A percentile compares a stretch with the other conserved stretches of the same genome.
These are phyloP conservation scores for Vitis hybrid DNA, from an alignment of 177 flowering plant species.

Conservation along the genomic window DNA sequence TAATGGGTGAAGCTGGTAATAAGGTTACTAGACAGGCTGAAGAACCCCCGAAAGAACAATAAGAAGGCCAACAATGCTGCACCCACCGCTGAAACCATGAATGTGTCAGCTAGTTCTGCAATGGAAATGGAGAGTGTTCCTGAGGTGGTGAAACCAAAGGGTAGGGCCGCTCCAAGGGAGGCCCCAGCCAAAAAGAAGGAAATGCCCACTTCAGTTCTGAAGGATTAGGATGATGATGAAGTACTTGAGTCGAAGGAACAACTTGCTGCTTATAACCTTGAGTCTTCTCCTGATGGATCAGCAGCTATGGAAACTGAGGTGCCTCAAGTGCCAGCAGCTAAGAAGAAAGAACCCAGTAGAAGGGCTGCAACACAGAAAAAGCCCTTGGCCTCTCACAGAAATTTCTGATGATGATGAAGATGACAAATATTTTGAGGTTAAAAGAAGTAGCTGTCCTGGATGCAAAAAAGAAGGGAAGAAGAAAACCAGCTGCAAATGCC, in stretches of 20 bases:
- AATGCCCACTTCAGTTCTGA: not conserved
- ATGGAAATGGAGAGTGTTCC: slow-evolving; percentile 39
- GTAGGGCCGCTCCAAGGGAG: slow-evolving; percentile 53
- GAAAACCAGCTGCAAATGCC: slow-evolving; percentile 32
- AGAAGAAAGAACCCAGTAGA: slow-evolving; percentile 41
- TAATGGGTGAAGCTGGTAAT: slow-evolving; percentile 26
- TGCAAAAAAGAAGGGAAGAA: slow-evolving; percentile 11
- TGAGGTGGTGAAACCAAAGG: slow-evolving; percentile 55
- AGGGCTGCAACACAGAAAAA: slow-evolving; percentile 49
- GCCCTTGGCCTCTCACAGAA: slow-evolving; percentile 20
- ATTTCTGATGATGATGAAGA: slow-evolving; percentile 33
- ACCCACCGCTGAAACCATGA: slow-evolving; percentile 27
- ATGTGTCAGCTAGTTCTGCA: slow-evolving; percentile 22
- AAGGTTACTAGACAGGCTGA: slow-evolving; percentile 36
- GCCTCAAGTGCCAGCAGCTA: slow-evolving; percentile 23
- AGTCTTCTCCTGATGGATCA: slow-evolving; percentile 53
- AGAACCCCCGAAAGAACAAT: slow-evolving; percentile 50
- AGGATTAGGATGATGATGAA: slow-evolving; percentile 61
- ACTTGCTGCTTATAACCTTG: slow-evolving; percentile 69
- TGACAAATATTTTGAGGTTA: slow-evolving; percentile 18
- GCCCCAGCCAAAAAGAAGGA: slow-evolving; percentile 58
- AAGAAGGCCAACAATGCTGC: slow-evolving; percentile 50
- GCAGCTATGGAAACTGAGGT: slow-evolving; percentile 53
- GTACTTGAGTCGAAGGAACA: slow-evolving; percentile 52
- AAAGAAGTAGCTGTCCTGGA: slow-evolving; percentile 12